Evolutionary conservation across 1,284 basidiomycete species (phyloP), one percentile per base, ranked within the genome.

Genomic region (Bjerkandera adusta): DNA sequence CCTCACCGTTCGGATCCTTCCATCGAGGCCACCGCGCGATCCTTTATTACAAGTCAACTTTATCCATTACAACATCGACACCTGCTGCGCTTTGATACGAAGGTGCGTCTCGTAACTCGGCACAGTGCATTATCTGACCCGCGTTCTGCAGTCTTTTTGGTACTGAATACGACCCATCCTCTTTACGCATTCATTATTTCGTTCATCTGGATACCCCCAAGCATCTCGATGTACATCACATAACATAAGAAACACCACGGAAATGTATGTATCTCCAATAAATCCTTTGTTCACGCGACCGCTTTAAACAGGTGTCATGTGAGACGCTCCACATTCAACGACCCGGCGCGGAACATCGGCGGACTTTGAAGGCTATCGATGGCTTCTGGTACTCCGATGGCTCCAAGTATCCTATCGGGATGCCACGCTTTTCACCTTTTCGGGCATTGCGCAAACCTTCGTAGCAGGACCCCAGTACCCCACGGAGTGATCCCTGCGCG

Each of bases 1-100:
- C 44, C 44, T 18, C 22, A 37, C 20, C 44, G 36, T 32, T 46
- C 44, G 16, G 44, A 46, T 22, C 33, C 35, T 7, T 26, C 27
- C 13, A 39, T 37, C 21, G 44, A 46, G 22, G 32, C 39, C 25
- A 46, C 38, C 21, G 44, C 44, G 11, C 24, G 44, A 29, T 13
- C 13, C 20, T 38, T 22, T 21, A 38, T 38, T 13, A 13, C 20
- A 4, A 38, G 12, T 25, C 36, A 38, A 15, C 15, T 38, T 22
- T 24, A 18, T 24, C 7, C 36, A 11, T 15, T 38, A 5, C 18
- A 5, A 11, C 12, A n/a, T 12, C 36, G 36, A 13, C 20, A 25
- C 22, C n/a, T 38, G 25, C 36, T 38, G 25, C n/a, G 11, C 20
- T 38, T 38, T 38, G 36, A 38, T 21, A 38, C 36, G 4, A 38